Evolutionary conservation across 2,329 filamentous ascomycete genomes (phyloP).

Genomic region (Geosmithia morbida): DNA sequence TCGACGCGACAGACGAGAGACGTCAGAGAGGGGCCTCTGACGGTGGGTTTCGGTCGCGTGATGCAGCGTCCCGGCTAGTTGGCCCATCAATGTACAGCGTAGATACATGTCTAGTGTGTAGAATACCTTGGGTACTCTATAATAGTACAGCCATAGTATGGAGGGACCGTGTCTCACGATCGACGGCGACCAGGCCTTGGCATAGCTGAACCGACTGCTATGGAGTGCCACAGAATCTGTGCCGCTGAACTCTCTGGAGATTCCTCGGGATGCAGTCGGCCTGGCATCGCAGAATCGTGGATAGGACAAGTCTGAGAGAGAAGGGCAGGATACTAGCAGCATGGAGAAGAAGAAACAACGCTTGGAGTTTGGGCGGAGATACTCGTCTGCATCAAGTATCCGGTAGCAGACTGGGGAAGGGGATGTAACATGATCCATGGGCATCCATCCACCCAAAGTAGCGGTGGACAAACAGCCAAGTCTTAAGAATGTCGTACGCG

Average conservation of each 20-base stretch:
- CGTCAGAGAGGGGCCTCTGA: not conserved
- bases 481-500: not conserved
- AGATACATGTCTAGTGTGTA: too few relatives aligned
- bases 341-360: too few relatives aligned
- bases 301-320: not conserved
- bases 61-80: not conserved
- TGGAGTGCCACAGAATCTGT: not conserved
- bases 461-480: not conserved
- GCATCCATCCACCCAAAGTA: not conserved
- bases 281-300: not conserved
- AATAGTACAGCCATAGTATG: not conserved
- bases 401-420: too few relatives aligned
- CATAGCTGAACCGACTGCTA: not conserved
- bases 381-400: too few relatives aligned
- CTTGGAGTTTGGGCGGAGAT: too few relatives aligned
- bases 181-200: not conserved
- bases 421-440: too few relatives aligned
- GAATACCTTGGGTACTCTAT: not conserved
- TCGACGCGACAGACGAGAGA: not conserved
- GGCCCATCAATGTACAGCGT: not conserved
- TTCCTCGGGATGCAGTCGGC: not conserved
- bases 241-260: not conserved
- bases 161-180: not conserved
- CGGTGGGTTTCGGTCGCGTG: not conserved
- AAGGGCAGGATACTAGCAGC: too few relatives aligned